Conservation (phyloP, 345 rosid species). For the Limnanthes douglasii region DNA sequence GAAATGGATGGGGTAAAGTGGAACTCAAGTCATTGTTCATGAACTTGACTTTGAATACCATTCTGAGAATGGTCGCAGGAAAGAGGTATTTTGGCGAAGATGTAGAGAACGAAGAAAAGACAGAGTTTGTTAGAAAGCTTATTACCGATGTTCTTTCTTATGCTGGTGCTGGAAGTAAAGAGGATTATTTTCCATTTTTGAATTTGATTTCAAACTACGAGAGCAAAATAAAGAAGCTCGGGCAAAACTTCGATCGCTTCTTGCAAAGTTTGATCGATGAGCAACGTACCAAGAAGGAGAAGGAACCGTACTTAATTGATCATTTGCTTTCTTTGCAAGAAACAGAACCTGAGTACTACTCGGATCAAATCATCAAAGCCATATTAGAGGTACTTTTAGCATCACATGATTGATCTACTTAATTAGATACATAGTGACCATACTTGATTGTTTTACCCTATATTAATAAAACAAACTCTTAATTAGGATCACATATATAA, state of each 20-base stretch:
- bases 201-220: conserved; percentile 16
- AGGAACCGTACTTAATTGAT: conserved; percentile 21
- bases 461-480: neutral
- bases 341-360: conserved; percentile 26
- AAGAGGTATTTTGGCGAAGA: conserved; percentile 30
- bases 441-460: neutral
- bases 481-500: neutral
- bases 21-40: conserved; percentile 20
- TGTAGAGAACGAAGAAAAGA: conserved; percentile 14
- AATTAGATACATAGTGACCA: too few species aligned
- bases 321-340: conserved; percentile 39
- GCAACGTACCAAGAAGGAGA: conserved; percentile 11
- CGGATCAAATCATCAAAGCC: conserved; percentile 40
- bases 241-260: conserved; percentile 17
- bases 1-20: conserved; percentile 13
- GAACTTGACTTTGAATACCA: conserved; percentile 19
- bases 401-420: too few species aligned
- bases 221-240: conserved; percentile 11
- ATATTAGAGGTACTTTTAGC: conserved; percentile 12
- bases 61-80: conserved; percentile 30
- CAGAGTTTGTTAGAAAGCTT: conserved; percentile 19
- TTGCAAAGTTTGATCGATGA: conserved; percentile 35
- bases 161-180: conserved; percentile 17
- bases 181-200: conserved; percentile 31
- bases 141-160: conserved; percentile 13